Evolutionary conservation across 441 rosid genomes (phyloP), one percentile per base, ranked within the genome.

Genomic region (Adansonia rubrostipa): DNA sequence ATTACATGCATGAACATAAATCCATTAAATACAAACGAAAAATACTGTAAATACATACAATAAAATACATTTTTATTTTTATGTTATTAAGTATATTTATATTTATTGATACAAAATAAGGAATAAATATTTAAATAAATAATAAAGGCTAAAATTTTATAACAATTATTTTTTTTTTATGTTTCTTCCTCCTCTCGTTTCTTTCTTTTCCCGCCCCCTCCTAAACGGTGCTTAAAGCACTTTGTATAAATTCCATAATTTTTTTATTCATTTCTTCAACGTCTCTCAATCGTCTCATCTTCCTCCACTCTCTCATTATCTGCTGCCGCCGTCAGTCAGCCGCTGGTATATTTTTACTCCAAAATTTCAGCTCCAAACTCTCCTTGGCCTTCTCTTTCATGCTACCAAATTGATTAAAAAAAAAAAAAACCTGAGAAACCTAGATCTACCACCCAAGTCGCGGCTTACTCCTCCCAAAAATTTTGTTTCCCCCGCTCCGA

Each of bases 361-460:
- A 42, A 64, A 7, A 33, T 15, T 33, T 42, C 48, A 64, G 6
- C 47, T 64, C 47, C 47, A n/a, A 64, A 64, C 22, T 64, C 20
- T 15, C 69, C 36, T 64, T 64, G 47, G 20, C 69, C 45, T 64
- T 13, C 45, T 14, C 15, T 15, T 63, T 36, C 14, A 0, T 0
- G 9, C 47, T 5, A 15, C 48, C 11, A 64, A 19, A 64, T 36
- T 15, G 69, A 9, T 5, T 64, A 6, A 19, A 36, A 6, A 2
- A 6, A 19, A 36, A 6, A 2, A 15, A 64, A 64, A 36, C 48
- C 20, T 36, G 45, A 36, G 8, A 64, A 64, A 1, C 47, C 45
- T 33, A 36, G 69, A 64, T 64, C 69, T 64, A 64, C 69, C n/a
- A 5, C 42, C 66, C 36, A 62, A 62, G 66, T 62, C 15, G 44